phyloP scores from a whole-genome alignment of 805 yeast species.

The Candida sithepensis region DNA sequence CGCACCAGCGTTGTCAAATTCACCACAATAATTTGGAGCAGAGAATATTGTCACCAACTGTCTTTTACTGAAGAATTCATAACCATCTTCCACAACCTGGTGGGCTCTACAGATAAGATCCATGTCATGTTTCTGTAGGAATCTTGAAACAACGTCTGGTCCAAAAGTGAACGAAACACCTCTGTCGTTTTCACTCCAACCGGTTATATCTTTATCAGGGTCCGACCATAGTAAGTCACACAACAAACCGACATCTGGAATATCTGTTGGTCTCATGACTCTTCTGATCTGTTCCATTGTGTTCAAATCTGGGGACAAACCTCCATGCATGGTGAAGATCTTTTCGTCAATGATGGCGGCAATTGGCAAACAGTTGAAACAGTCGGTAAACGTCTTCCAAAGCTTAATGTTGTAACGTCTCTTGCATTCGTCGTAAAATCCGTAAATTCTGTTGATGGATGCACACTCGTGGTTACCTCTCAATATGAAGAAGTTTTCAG shows the following conservation, averaged over 20 bases:
- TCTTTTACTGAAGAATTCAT: slow-evolving; percentile 93
- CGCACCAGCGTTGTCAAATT: slow-evolving; percentile 98
- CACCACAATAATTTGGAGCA: slow-evolving; percentile 99
- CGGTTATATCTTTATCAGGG: slow-evolving; percentile 97
- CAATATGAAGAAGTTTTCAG: slow-evolving; percentile 93
- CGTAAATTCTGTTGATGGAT: slow-evolving; percentile 94
- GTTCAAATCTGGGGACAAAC: slow-evolving; percentile 93
- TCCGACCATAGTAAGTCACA: slow-evolving; percentile 98
- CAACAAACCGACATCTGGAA: slow-evolving; percentile 94
- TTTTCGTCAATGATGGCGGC: slow-evolving; percentile 98
- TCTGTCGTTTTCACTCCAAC: slow-evolving; percentile 99
- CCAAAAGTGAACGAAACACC: slow-evolving; percentile 99
- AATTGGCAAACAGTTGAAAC: slow-evolving; percentile 96
- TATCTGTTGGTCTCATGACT: slow-evolving; percentile 98
- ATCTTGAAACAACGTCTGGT: slow-evolving; percentile 97
- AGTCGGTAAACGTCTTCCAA: slow-evolving; percentile 98
- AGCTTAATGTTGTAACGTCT: slow-evolving; percentile 97
- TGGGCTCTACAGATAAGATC: slow-evolving; percentile 98
- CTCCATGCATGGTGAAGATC: slow-evolving; percentile 99
- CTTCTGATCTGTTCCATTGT: slow-evolving; percentile 98
- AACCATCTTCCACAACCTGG: slow-evolving; percentile 99
- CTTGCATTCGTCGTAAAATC: slow-evolving; percentile 97
- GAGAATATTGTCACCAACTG: slow-evolving; percentile 93
- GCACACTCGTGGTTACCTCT: slow-evolving; percentile 99
- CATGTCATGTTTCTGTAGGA: slow-evolving; percentile 95